Evolutionary conservation across 768 basidiomycete genomes (phyloP).

Genomic region (Podaxis mareebaensis): DNA sequence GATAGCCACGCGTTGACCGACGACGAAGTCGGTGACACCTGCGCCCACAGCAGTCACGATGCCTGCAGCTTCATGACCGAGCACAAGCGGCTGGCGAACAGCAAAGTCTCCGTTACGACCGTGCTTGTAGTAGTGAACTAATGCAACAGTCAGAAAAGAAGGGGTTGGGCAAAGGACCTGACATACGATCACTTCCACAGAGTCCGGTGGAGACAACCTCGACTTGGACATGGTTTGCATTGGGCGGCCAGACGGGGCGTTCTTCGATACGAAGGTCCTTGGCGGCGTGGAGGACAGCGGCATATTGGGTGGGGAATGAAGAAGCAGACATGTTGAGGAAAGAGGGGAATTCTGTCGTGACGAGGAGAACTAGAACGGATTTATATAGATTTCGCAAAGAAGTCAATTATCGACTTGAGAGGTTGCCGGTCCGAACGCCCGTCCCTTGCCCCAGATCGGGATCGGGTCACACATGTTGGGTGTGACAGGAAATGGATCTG

Average conservation of each 20-base stretch:
- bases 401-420: constrained; percentile 11
- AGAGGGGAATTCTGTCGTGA: constrained; percentile 15
- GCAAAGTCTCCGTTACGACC: constrained; percentile 93
- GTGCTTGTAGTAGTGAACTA: constrained; percentile 90
- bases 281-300: constrained; percentile 77
- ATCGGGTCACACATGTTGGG: constrained; percentile 5
- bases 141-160: constrained; percentile 7
- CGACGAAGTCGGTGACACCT: constrained; percentile 58
- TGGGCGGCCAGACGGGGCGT: constrained; percentile 72
- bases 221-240: constrained; percentile 76
- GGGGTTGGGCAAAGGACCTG: background rate
- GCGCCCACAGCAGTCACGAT: constrained; percentile 81
- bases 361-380: constrained; percentile 9
- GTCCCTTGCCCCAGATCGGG: constrained; percentile 9
- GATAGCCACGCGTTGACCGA: constrained; percentile 90
- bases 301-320: constrained; percentile 48
- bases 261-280: constrained; percentile 77
- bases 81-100: constrained; percentile 80
- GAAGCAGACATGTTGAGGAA: constrained; percentile 33
- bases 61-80: constrained; percentile 94
- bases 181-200: constrained; percentile 82
- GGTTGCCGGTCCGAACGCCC: constrained; percentile 16
- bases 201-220: constrained; percentile 82
- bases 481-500: constrained; percentile 10
- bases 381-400: constrained; percentile 15